Conservation (phyloP, 768 basidiomycete species). For the Tricholoma saponaceum region DNA sequence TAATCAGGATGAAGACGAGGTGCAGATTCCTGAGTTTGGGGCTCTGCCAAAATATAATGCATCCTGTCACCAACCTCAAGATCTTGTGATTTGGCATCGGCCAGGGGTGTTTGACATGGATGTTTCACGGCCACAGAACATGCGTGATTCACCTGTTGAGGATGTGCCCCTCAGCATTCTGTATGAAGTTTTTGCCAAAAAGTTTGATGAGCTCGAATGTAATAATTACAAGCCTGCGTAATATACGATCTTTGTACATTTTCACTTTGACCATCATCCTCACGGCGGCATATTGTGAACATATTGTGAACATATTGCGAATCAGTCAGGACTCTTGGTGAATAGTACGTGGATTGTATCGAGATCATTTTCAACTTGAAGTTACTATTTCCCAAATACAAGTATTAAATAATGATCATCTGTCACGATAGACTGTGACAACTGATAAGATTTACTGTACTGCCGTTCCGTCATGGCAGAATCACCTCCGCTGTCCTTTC, state of each 20-base stretch:
- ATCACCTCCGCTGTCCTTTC: slow-evolving; percentile 60
- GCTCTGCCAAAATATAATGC: slow-evolving; percentile 8
- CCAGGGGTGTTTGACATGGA: slow-evolving; percentile 13
- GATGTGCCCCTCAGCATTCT: slow-evolving; percentile 16
- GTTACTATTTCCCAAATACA: neutral
- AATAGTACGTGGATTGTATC: too few relatives aligned
- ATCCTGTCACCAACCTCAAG: slow-evolving; percentile 1
- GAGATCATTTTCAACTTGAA: too few relatives aligned
- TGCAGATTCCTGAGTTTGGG: slow-evolving; percentile 12
- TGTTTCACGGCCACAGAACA: slow-evolving; percentile 14
- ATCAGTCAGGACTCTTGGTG: too few relatives aligned
- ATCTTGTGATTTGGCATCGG: slow-evolving; percentile 12
- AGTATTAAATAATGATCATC: too few relatives aligned
- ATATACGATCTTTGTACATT: neutral
- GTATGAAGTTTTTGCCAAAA: slow-evolving; percentile 17
- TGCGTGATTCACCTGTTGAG: slow-evolving; percentile 2
- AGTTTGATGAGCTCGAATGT: slow-evolving; percentile 9
- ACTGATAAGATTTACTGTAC: neutral
- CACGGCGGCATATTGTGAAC: too few relatives aligned
- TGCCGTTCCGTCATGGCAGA: slow-evolving; percentile 15
- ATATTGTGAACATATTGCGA: too few relatives aligned
- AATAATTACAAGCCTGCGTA: neutral
- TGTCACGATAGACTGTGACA: too few relatives aligned
- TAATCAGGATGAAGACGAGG: slow-evolving; percentile 5
- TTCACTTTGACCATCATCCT: too few relatives aligned